Evolutionary conservation across 768 basidiomycete species (phyloP), one percentile per base, ranked within the genome.

Genomic region (Kwoniella sp.): DNA sequence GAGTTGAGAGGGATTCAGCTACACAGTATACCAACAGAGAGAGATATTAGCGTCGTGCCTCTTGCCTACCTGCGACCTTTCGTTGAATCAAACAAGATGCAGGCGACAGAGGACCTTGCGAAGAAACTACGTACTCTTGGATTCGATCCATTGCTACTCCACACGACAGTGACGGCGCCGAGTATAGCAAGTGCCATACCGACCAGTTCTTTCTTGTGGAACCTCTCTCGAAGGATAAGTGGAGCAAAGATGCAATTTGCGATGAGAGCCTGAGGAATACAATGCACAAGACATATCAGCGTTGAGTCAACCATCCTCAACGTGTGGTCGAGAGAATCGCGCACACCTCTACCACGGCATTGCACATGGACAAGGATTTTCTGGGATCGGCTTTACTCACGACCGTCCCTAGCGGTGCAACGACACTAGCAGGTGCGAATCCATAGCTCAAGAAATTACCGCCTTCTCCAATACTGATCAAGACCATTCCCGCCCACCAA

Each of bases 211-310:
- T 89, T 88, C 82, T 85, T 89, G 37, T 89, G 88, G 77, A 99
- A 94, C 4, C 85, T 86, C 81, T 98, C 81, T 22, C 68, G 54
- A 8, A 79, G 84, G 75, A 97, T 86, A 2, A 92, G 72, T 17
- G 95, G 95, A 0, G 94, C 92, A 69, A 97, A 93, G 45, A 93
- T 84, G 75, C 93, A 97, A 79, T 98, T 98, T 15, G 95, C 92
- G 65, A 95, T 88, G n/a, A 97, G 84, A 1, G 93, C 92, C 79
- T 92, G 90, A 34, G 5, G 5, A 34, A 5, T n/a, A n/a, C n/a
- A n/a, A n/a, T n/a, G n/a, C n/a, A n/a, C n/a, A n/a, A n/a, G n/a
- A n/a, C n/a, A n/a, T 88, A 60, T 17, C 11, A 23, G 38, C 20
- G 20, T 41, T 20, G 20, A 20, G 38, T 41, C 38, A 41, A 20